Conservation (phyloP, 129 eudicot genomes). For the Pseudognaphalium luteoalbum region DNA sequence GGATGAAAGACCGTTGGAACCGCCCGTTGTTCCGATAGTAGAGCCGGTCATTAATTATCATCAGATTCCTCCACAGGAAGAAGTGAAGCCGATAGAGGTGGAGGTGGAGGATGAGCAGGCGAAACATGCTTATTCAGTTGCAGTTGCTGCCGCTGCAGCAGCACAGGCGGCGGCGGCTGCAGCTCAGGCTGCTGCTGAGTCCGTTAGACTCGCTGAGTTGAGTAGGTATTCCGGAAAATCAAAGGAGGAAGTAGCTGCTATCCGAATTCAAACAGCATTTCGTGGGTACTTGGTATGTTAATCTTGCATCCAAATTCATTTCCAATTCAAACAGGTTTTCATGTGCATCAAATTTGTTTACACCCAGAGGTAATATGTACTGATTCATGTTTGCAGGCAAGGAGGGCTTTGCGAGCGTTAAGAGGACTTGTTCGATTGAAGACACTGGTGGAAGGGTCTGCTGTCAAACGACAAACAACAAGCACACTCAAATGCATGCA, state of each 20-base stretch:
- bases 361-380: neutral
- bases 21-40: slow-evolving; percentile 28
- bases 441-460: slow-evolving; percentile 74
- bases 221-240: slow-evolving; percentile 57
- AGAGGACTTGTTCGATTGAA: slow-evolving; percentile 90
- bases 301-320: slow-evolving; percentile 15
- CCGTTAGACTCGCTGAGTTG: slow-evolving; percentile 49
- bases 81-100: slow-evolving; percentile 36
- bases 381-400: slow-evolving; percentile 51
- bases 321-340: neutral
- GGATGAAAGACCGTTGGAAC: slow-evolving; percentile 36
- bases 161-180: slow-evolving; percentile 72
- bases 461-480: slow-evolving; percentile 79
- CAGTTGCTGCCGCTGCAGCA: slow-evolving; percentile 71
- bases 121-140: slow-evolving; percentile 56
- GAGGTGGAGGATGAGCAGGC: slow-evolving; percentile 73
- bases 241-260: slow-evolving; percentile 76
- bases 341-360: neutral
- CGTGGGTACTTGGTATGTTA: slow-evolving; percentile 79
- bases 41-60: slow-evolving; percentile 25
- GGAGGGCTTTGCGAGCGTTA: slow-evolving; percentile 79
- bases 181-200: slow-evolving; percentile 77
- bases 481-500: slow-evolving; percentile 87
- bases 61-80: slow-evolving; percentile 38
- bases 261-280: slow-evolving; percentile 76